These are phyloP conservation scores for Pugionium dolabratum DNA, from an alignment of 345 rosid species.

Conservation along the genomic window DNA sequence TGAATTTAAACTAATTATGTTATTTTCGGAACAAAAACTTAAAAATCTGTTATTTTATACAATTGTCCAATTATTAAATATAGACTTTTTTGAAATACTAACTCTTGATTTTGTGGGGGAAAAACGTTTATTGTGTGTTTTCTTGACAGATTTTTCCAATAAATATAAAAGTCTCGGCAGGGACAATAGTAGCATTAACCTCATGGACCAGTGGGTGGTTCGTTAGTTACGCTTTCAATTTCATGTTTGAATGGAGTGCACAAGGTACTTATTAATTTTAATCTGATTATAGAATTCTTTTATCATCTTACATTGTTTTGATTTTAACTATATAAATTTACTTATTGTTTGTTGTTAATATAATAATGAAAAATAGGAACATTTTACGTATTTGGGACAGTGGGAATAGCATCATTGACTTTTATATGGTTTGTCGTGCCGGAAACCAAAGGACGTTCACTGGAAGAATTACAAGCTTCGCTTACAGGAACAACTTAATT, in stretches of 20 bases:
- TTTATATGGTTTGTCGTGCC: constrained; percentile 53
- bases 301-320: not conserved
- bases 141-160: constrained; percentile 50
- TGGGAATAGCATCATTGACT: constrained; percentile 36
- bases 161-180: constrained; percentile 52
- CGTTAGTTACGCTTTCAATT: constrained; percentile 48
- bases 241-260: constrained; percentile 51
- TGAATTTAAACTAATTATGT: too few relatives aligned
- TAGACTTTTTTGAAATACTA: too few relatives aligned
- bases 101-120: too few relatives aligned
- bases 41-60: too few relatives aligned
- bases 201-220: constrained; percentile 49
- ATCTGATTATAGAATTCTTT: too few relatives aligned
- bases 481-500: constrained; percentile 23
- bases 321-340: not conserved
- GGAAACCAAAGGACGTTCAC: constrained; percentile 63
- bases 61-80: too few relatives aligned
- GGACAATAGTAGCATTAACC: constrained; percentile 49
- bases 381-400: constrained; percentile 46
- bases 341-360: not conserved
- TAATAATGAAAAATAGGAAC: constrained; percentile 42
- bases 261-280: constrained; percentile 32
- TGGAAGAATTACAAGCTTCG: constrained; percentile 61
- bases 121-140: not conserved
- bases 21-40: too few relatives aligned